Evolutionary conservation across 2,329 filamentous ascomycete species (phyloP).

Genomic region (Neopestalotiopsis sp.): DNA sequence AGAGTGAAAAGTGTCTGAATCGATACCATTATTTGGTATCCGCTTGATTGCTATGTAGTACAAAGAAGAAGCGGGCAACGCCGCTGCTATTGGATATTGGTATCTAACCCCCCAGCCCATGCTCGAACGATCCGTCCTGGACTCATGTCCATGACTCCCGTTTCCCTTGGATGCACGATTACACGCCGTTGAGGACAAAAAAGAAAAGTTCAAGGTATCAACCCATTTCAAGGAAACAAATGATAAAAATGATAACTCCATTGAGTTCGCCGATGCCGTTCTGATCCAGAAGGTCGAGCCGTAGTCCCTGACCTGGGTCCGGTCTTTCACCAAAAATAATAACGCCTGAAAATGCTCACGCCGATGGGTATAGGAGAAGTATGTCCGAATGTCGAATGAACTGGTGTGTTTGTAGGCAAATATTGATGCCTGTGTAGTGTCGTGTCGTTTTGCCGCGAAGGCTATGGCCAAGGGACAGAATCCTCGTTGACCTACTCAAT

Average conservation of each 20-base stretch:
- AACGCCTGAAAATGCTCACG: constrained; percentile 38
- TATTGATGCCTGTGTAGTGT: neutral
- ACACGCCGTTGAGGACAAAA: constrained; percentile 16
- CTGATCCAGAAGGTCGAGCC: neutral
- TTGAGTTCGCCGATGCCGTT: constrained; percentile 24
- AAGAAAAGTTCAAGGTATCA: neutral
- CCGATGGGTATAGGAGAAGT: constrained; percentile 18
- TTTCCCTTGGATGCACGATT: neutral
- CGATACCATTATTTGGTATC: constrained; percentile 1
- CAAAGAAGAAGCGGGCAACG: constrained; percentile 16
- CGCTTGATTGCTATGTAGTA: constrained; percentile 9
- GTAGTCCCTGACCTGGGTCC: neutral
- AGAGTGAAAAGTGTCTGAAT: neutral
- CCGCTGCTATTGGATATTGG: neutral
- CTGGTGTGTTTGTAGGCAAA: neutral
- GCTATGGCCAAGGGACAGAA: too few relatives aligned
- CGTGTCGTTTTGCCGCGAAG: neutral
- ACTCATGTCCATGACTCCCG: neutral
- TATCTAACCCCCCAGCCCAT: constrained; percentile 6
- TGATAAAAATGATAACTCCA: constrained; percentile 23
- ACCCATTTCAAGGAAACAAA: constrained; percentile 12
- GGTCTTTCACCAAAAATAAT: constrained; percentile 17
- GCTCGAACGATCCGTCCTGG: neutral
- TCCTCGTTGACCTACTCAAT: constrained; percentile 36
- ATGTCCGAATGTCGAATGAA: constrained; percentile 3